Evolutionary conservation across 805 yeast genomes (phyloP), one percentile per base, ranked within the genome.

Genomic region (Saccharomyces paradoxus): DNA sequence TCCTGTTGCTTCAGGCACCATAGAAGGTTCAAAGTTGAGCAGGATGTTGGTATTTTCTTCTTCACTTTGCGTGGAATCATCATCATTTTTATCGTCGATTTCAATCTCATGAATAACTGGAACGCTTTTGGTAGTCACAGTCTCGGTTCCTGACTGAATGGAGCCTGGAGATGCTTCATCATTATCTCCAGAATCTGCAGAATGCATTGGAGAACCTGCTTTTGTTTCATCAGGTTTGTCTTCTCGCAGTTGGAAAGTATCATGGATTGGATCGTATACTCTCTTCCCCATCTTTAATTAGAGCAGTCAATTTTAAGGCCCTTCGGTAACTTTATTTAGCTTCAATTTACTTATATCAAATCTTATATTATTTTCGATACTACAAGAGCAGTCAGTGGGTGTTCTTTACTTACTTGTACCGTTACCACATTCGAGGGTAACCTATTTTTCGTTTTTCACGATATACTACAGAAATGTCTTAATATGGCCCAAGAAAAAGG

Each of bases 221-320:
- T 48, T 52, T 9, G 26, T 48, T 41, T 41, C 32, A 2, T 10
- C 53, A 26, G 52, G 49, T 26, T 55, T 56, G 14, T 59, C 63
- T 8, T 49, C 56, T 26, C 51, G 57, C 9, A 58, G 58, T 51
- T 67, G 71, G 50, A 67, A 69, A 17, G 65, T 67, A 53, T 69
- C 73, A 47, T 69, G 73, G 5, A 69, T 68, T 1, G 73, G 73
- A 53, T 69, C 73, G 49, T 69, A 69, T 12, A 67, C 72, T 56
- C 69, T 62, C 46, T 64, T 67, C 9, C 62, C 68, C 71, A 69
- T 67, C 17, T 37, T 37, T 10, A n/a, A 17, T 17, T 17, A 17
- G 17, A n/a, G 12, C 2, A 37, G 9, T 17, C 12, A 17, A 9
- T n/a, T 7, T 7, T 14, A n/a, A n/a, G 4, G 7, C 4, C 22